Evolutionary conservation across 208 protist genomes (phyloP).

Genomic region (Blastocrithidia nonstop): DNA sequence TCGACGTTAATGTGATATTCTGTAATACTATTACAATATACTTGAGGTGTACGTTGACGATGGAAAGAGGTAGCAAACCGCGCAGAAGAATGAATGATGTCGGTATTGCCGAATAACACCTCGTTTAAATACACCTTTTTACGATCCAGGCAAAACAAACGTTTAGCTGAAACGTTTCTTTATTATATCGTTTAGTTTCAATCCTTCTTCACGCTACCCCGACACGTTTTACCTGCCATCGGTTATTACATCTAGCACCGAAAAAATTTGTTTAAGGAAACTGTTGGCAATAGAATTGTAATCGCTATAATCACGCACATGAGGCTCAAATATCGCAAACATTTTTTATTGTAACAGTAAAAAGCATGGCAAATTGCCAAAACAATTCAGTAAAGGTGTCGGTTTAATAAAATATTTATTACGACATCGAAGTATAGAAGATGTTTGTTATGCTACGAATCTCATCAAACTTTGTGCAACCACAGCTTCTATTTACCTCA

Average conservation of each 20-base stretch:
- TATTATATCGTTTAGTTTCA: constrained; percentile 31
- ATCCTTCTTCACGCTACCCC: constrained; percentile 15
- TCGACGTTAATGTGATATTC: constrained; percentile 40
- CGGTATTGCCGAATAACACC: constrained; percentile 76
- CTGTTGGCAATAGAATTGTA: constrained; percentile 56
- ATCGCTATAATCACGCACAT: constrained; percentile 48
- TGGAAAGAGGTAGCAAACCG: constrained; percentile 52
- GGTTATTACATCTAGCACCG: constrained; percentile 56
- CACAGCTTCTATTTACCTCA: constrained; percentile 42
- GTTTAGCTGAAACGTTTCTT: constrained; percentile 18
- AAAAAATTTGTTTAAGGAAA: constrained; percentile 71
- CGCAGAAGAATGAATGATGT: constrained; percentile 82
- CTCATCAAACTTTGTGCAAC: constrained; percentile 36
- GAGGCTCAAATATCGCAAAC: constrained; percentile 36
- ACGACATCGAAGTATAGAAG: constrained; percentile 57
- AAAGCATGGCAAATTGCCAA: constrained; percentile 59
- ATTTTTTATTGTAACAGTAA: constrained; percentile 55
- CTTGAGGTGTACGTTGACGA: constrained; percentile 28
- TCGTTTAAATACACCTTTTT: constrained; percentile 36
- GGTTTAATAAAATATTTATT: constrained; percentile 48
- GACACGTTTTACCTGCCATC: constrained; percentile 4
- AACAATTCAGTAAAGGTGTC: constrained; percentile 66
- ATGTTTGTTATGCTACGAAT: constrained; percentile 72
- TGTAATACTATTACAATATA: constrained; percentile 49
- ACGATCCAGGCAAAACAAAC: constrained; percentile 20